Base-by-base conservation (phyloP, 179 eudicot species). In the Silene coronaria region DNA sequence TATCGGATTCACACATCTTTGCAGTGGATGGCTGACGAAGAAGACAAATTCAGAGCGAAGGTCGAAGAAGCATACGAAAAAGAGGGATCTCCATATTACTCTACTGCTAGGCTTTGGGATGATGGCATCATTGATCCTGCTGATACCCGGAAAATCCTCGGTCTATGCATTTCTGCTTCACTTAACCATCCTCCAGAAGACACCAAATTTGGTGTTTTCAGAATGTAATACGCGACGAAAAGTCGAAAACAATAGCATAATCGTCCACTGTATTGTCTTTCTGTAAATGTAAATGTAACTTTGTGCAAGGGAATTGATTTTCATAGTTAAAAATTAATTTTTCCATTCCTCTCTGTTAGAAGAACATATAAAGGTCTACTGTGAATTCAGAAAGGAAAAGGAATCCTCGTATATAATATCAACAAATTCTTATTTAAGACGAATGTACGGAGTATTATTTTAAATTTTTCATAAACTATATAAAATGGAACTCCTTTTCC, bases 121-220 rank as follows among this genome's bases (percentile, higher is more conserved):
- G 99, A 95, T 70, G 99, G 99, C 32, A 82, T 95, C 22, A 91
- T 92, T 46, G 99, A 95, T 82, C 99, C 99, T 16, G 95, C 97
- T 0, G 97, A 95, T 78, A 92, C 97, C 17, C 85, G 99, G 58
- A 95, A 88, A 78, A 72, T 91, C 38, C 55, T 95, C 65, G 97
- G 96, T 64, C 83, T 91, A 71, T 89, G 92, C 81, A 34, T 95
- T 78, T 90, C 96, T 34, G 97, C 99, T 76, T 80, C 96, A n/a
- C 46, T 63, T 75, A 95, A 89, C 79, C 85, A 81, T 46, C 36
- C 79, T 73, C 90, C 89, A 1, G 87, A 91, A 79, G 80, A 79
- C 30, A 95, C 97, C 26, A 92, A 87, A 74, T 95, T 84, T 80
- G 99, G 99, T 67, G 99, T 95, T 14, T 95, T 95, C 71, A 87